Percentiles rank a stretch among this genome's conserved stretches.
Conservation (phyloP, 2,329 filamentous ascomycete species). For the Ilyonectria sp. region DNA sequence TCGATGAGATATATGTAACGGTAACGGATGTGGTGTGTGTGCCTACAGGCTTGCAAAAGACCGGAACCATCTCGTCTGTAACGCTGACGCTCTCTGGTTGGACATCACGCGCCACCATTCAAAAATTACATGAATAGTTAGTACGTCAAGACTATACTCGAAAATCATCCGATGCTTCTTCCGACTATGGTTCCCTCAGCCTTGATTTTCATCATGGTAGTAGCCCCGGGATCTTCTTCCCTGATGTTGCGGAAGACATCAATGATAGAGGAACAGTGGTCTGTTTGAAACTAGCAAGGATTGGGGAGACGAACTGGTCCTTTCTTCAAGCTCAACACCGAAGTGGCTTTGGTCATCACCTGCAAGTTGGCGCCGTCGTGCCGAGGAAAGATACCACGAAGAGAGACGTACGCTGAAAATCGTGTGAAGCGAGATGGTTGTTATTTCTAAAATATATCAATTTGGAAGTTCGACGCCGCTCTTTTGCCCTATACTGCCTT, state of each 20-base stretch:
- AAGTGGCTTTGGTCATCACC: constrained; percentile 25
- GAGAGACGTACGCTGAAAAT: constrained; percentile 16
- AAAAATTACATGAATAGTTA: neutral
- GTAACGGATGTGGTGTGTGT: constrained; percentile 9
- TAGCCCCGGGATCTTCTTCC: constrained; percentile 5
- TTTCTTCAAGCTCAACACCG: constrained; percentile 8
- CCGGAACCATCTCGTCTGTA: constrained; percentile 9
- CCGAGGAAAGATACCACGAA: constrained; percentile 23
- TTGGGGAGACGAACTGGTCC: constrained; percentile 20
- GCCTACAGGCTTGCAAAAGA: neutral
- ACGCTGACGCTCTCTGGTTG: constrained; percentile 20
- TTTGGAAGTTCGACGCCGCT: no score
- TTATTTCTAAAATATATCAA: no score
- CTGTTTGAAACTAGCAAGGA: constrained; percentile 23
- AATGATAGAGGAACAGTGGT: constrained; percentile 11
- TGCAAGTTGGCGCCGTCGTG: constrained; percentile 19
- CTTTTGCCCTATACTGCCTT: no score
- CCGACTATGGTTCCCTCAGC: neutral
- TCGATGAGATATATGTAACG: constrained; percentile 19
- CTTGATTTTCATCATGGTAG: constrained; percentile 2
- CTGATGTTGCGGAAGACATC: constrained; percentile 16
- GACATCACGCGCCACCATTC: constrained; percentile 9
- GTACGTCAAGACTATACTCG: neutral
- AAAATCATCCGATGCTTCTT: neutral
- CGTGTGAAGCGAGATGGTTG: constrained; percentile 1